Base-by-base conservation (phyloP, 768 basidiomycete species). In the Trametes villosa region DNA sequence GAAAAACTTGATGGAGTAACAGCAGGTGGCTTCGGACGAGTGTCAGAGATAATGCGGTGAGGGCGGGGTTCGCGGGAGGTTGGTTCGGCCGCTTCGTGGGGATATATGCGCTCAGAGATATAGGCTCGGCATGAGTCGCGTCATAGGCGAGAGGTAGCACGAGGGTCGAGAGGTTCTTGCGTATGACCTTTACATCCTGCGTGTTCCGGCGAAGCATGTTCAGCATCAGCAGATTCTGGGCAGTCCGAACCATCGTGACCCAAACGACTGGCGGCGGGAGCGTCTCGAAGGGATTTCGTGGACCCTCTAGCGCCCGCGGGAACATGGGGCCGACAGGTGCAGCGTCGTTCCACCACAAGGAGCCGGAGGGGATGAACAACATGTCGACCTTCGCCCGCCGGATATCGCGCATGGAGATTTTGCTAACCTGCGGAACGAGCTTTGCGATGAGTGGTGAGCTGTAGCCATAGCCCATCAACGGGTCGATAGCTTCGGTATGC, bases 141-240 rank as follows among this genome's bases (percentile, higher is more conserved):
- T 66, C 64, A 11, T 69, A 71, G 9, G 75, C 2, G 79, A 80
- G 7, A 87, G 89, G 62, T 6, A 91, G 75, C 12, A 83, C 81
- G 15, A 92, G 76, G n/a, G 78, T 72, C 8, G 83, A 73, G 76
- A 90, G 81, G 55, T 76, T 84, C 74, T 89, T 91, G 41, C 90
- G 79, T 47, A 91, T 77, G 40, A 80, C 73, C 57, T 86, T 85
- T 8, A 90, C 83, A 48, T 91, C 91, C 67, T 89, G 86, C 18
- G 79, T 81, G 65, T 86, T 85, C 48, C 82, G 79, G 68, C 84
- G 84, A 31, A 92, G 74, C 79, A 91, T 83, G 5, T 81, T 73
- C 22, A 85, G 68, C 65, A 89, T 86, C 26, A 91, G 71, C 72
- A 87, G 75, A 65, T 91, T 90, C 74, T 93, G 91, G 1, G 89